Evolutionary conservation across 2,329 filamentous ascomycete species (phyloP), one percentile per base, ranked within the genome.

Genomic region (Thermoascus crustaceus): DNA sequence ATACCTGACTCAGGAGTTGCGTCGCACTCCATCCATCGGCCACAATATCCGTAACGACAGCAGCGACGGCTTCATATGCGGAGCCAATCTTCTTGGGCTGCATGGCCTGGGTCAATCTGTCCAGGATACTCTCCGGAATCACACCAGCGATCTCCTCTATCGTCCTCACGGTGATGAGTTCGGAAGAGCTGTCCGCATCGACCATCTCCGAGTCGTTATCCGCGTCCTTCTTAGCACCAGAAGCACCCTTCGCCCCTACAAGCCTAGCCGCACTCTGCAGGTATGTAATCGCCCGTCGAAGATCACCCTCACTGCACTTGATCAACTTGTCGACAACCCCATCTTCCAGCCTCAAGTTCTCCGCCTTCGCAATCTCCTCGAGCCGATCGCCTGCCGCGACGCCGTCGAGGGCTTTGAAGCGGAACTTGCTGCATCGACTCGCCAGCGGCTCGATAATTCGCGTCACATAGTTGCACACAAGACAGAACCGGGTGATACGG

Each of bases 391-490:
- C 80, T 5, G 91, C 86, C 54, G 93, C 93, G 5, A 76, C 77
- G 52, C 88, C 82, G 58, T 95, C 89, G 44, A 98, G 67, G 45
- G 84, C 85, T 76, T 98, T 98, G 75, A 98, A 99, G 20, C 91
- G 75, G 59, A 98, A 98, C 64, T 98, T 98, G 63, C 80, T 87
- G 67, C 91, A 99, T 50, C 91, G 76, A 58, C 80, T 87, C 1
- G 91, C 91, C 14, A 99, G 68, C 5, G 91, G 93, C 57, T 98
- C 91, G 53, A 98, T 98, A 57, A 99, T 98, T 40, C 91, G 74
- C 3, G 91, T 96, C 30, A 98, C 91, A 53, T 98, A 98, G 65
- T 99, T 99, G 67, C 93, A 98, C 39, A 96, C 89, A 26, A 99
- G 71, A 57, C 91, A 96, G 63, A 99, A 98, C 9, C 91, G 76